Base-by-base conservation (phyloP, 208 protist species). In the Phytomonas sp. region DNA sequence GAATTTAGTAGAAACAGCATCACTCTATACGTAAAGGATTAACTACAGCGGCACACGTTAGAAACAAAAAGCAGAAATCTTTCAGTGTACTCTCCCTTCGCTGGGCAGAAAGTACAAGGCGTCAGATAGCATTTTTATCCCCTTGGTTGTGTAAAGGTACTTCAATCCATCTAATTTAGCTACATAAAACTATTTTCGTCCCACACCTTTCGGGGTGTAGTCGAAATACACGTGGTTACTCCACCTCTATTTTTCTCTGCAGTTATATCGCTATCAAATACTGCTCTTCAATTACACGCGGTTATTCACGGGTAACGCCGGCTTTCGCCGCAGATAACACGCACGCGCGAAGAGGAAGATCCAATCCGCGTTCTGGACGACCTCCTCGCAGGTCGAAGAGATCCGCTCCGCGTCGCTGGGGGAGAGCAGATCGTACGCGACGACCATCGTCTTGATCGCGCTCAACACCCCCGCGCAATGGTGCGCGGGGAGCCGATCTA, bases 331-430 rank as follows among this genome's bases (percentile, higher is more conserved):
- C 68, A 83, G 61, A 67, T 95, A 88, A 76, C 80, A 91, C 31
- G 82, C 80, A 2, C 84, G 77, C 32, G 86, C 87, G 34, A 94
- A 84, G 43, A 89, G 56, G 66, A 93, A 86, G 3, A 97, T 68
- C 78, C 86, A 93, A 64, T 97, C 89, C 46, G 87, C 88, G 71
- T 97, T 97, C 20, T 63, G 73, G n/a, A 97, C 75, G 59, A 93
- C 67, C 68, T 97, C 92, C 62, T 82, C 81, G 31, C 76, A 76
- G 40, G 88, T 91, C 30, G 67, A 53, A 31, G 78, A 43, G 28
- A 91, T 77, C n/a, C 66, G 62, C 32, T 80, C 67, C 32, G 69
- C 59, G 36, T 92, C 89, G 31, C 89, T 77, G 17, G 72, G 36
- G 26, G 60, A 60, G 30, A 97, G 70, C 61, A 97, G 75, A 56